A percentile compares a stretch with the other conserved stretches of the same genome.
Evolutionary conservation across 805 yeast genomes (phyloP).

Genomic region (Hanseniaspora valbyensis): DNA sequence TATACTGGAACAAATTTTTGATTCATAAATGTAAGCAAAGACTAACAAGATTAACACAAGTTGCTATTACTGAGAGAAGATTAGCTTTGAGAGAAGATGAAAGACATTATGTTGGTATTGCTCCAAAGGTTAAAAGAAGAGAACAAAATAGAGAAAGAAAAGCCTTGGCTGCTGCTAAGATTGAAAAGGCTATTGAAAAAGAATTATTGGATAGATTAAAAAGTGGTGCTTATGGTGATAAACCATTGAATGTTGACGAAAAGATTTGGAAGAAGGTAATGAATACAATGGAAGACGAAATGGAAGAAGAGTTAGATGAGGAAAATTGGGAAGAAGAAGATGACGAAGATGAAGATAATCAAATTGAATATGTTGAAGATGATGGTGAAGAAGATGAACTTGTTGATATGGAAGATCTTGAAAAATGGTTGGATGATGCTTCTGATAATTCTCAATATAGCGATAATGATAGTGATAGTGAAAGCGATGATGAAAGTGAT

Average conservation of each 20-base stretch:
- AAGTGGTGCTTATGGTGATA: conserved; percentile 97
- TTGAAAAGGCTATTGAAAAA: conserved; percentile 92
- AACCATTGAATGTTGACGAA: conserved; percentile 93
- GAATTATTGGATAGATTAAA: conserved; percentile 88
- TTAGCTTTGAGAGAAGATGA: conserved; percentile 83
- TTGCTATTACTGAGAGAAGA: conserved; percentile 88
- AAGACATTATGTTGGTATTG: conserved; percentile 83
- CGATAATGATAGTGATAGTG: conserved; percentile 33
- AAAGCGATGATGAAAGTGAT: conserved; percentile 30
- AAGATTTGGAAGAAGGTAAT: conserved; percentile 90
- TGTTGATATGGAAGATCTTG: conserved; percentile 87
- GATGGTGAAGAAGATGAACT: conserved; percentile 82
- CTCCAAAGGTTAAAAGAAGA: conserved; percentile 89
- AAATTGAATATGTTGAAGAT: conserved; percentile 77
- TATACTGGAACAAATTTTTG: conserved; percentile 87
- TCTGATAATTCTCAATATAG: conserved; percentile 29
- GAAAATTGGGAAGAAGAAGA: conserved; percentile 39
- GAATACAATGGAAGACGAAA: conserved; percentile 67
- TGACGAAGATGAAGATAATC: conserved; percentile 44
- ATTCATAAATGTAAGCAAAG: conserved; percentile 94
- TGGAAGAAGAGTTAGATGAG: conserved; percentile 38
- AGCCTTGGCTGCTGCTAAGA: conserved; percentile 91
- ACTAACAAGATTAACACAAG: conserved; percentile 86
- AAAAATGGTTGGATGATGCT: conserved; percentile 65
- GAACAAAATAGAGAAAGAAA: conserved; percentile 91